Evolutionary conservation across 208 protist species (phyloP).

Genomic region (Leishmania arabica): DNA sequence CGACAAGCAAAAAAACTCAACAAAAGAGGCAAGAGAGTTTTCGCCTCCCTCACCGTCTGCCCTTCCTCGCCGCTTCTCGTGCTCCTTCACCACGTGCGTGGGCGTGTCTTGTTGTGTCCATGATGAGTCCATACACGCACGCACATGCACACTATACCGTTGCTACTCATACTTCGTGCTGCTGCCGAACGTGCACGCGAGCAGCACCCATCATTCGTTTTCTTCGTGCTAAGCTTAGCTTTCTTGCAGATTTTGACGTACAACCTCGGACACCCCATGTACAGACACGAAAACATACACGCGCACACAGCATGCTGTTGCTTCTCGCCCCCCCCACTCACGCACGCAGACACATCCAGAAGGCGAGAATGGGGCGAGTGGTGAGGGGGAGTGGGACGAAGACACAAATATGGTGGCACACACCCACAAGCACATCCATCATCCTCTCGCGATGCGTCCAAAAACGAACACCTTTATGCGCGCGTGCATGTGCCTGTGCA

Average conservation of each 20-base stretch:
- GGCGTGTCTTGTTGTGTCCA: background rate
- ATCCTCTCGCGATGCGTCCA: background rate
- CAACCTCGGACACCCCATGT: background rate
- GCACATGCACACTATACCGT: background rate
- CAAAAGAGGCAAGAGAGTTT: background rate
- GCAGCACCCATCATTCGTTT: background rate
- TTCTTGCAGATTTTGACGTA: background rate
- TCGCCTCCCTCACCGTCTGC: background rate
- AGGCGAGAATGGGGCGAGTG: background rate
- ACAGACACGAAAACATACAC: background rate
- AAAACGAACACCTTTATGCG: background rate
- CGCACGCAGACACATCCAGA: background rate
- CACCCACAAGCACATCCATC: background rate
- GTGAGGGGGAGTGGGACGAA: background rate
- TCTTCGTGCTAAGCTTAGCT: background rate
- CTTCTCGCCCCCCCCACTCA: background rate
- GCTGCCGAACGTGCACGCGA: background rate
- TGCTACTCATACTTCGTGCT: background rate
- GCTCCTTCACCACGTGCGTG: background rate
- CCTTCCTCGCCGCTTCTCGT: background rate
- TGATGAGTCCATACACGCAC: background rate
- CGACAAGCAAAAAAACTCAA: background rate
- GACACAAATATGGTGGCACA: background rate
- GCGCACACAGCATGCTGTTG: background rate
- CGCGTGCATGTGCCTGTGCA: background rate